Conservation (phyloP, 192 early-diverging fungal species). For the Radiomyces spectabilis region DNA sequence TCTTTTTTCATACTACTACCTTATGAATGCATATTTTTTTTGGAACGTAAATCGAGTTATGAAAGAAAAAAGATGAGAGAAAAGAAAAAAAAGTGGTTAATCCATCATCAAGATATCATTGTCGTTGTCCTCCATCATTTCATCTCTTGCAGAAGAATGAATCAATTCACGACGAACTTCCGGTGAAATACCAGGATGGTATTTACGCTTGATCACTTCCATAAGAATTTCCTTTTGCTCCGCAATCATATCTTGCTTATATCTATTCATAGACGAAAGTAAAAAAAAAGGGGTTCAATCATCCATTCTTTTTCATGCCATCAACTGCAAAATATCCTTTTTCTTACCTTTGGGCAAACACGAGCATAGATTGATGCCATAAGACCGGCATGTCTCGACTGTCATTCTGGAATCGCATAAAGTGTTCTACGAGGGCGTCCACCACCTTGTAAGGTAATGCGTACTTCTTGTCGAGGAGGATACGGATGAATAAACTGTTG, state of each 20-base stretch:
- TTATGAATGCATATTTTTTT: too few species aligned
- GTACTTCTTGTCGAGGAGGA: conserved; percentile 97
- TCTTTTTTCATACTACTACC: too few species aligned
- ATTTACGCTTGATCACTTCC: conserved; percentile 71
- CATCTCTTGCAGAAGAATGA: conserved; percentile 62
- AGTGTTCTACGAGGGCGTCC: conserved; percentile 94
- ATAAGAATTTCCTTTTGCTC: conserved; percentile 92
- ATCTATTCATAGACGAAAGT: conserved; percentile 34
- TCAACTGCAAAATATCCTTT: too few species aligned
- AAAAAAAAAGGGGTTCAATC: neutral
- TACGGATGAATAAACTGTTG: conserved; percentile 89
- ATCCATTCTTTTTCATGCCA: neutral
- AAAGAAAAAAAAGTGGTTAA: too few species aligned
- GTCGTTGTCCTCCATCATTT: conserved; percentile 55
- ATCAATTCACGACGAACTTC: conserved; percentile 91
- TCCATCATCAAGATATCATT: conserved; percentile 42
- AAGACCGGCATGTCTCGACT: conserved; percentile 83
- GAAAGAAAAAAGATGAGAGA: too few species aligned
- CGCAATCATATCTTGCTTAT: conserved; percentile 90
- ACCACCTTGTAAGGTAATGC: conserved; percentile 96
- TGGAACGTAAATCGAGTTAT: too few species aligned
- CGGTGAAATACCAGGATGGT: conserved; percentile 78
- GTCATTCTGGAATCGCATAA: conserved; percentile 83
- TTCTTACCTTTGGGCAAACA: conserved; percentile 83
- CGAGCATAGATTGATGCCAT: conserved; percentile 95